phyloP scores from a whole-genome alignment of 1,284 basidiomycete species.

The Phaffia rhodozyma region DNA sequence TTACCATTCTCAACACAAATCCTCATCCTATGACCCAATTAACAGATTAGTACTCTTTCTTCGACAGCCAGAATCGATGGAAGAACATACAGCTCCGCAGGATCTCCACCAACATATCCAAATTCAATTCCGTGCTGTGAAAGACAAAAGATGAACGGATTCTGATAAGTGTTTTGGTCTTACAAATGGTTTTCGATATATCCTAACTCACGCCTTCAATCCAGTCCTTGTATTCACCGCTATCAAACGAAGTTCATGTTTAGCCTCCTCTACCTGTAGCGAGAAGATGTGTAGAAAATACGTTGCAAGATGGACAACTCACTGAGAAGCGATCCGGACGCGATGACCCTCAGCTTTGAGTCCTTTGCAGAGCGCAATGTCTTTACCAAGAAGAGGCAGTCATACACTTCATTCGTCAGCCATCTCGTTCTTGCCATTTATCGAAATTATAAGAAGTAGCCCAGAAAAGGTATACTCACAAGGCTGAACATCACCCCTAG shows the following conservation, averaged over 20 bases:
- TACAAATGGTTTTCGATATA: not conserved
- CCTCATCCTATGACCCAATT: constrained; percentile 43
- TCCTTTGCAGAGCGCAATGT: constrained; percentile 87
- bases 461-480: constrained; percentile 29
- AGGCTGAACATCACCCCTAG: constrained; percentile 83
- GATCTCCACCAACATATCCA: constrained; percentile 86
- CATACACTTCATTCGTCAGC: not conserved
- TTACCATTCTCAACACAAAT: constrained; percentile 80
- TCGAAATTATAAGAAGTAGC: no score
- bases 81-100: constrained; percentile 56
- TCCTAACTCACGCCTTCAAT: constrained; percentile 66
- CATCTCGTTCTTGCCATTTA: not conserved
- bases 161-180: not conserved
- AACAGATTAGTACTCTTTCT: not conserved
- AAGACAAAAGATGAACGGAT: not conserved
- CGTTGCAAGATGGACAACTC: no score
- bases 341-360: constrained; percentile 78
- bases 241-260: constrained; percentile 45
- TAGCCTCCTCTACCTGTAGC: no score
- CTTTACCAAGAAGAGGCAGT: constrained; percentile 19
- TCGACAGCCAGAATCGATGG: not conserved
- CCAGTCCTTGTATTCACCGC: constrained; percentile 84
- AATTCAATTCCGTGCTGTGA: constrained; percentile 80
- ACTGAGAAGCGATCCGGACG: constrained; percentile 53
- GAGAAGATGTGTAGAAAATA: no score